A percentile compares a stretch with the other conserved stretches of the same genome.
Conservation (phyloP, 495 filamentous ascomycete species). For the Tuber brumale region DNA sequence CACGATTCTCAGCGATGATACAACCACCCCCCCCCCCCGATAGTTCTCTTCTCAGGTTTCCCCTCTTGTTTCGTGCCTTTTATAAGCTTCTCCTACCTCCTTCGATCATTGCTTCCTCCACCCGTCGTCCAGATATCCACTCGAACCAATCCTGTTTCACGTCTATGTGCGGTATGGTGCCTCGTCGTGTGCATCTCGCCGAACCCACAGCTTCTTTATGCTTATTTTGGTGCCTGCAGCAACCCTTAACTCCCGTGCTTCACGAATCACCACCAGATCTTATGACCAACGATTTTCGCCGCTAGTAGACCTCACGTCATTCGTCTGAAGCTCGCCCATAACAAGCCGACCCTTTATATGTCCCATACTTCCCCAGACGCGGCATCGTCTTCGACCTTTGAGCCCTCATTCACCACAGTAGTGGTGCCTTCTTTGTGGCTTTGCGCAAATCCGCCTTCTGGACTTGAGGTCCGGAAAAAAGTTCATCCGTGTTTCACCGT, state of each 20-base stretch:
- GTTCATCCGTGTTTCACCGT: constrained; percentile 14
- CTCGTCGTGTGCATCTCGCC: constrained; percentile 2
- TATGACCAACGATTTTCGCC: constrained; percentile 3
- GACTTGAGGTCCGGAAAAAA: neutral
- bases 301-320: neutral
- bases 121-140: constrained; percentile 23
- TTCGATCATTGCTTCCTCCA: constrained; percentile 22
- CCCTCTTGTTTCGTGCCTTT: constrained; percentile 2
- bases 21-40: neutral
- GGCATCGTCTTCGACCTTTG: neutral
- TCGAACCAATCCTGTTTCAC: constrained; percentile 19
- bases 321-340: neutral
- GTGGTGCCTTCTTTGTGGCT: neutral
- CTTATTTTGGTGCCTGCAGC: constrained; percentile 39
- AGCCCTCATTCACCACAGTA: neutral
- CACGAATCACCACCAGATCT: constrained; percentile 24
- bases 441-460: neutral
- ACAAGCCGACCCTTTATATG: neutral
- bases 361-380: neutral
- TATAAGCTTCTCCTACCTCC: constrained; percentile 8
- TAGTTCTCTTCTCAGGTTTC: neutral
- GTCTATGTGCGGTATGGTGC: constrained; percentile 7
- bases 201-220: constrained; percentile 20
- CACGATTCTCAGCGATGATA: neutral
- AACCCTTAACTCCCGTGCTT: constrained; percentile 31